Percentiles rank a stretch among this genome's conserved stretches.
Conservation (phyloP, 345 rosid species). For the Gynandropsis gynandra region DNA sequence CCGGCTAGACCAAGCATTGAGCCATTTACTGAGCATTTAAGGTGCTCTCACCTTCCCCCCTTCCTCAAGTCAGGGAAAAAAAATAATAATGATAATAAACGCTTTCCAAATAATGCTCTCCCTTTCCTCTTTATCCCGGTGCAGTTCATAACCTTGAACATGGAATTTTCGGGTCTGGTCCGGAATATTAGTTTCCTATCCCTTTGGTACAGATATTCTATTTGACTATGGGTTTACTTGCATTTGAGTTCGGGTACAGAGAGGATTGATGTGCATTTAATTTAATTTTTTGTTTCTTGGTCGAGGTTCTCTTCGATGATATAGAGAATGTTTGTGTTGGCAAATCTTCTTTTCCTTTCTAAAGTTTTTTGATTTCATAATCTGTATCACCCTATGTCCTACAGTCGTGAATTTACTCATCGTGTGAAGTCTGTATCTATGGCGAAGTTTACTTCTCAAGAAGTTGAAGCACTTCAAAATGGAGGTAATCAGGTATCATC, state of each 20-base stretch:
- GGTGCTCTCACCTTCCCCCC: too few relatives aligned
- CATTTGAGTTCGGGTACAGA: slow-evolving; percentile 4
- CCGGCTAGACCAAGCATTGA: too few relatives aligned
- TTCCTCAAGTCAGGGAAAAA: too few relatives aligned
- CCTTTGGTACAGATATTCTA: background rate
- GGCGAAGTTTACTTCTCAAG: slow-evolving; percentile 91
- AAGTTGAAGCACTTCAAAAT: slow-evolving; percentile 91
- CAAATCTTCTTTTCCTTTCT: slow-evolving; percentile 5
- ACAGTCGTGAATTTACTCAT: slow-evolving; percentile 96
- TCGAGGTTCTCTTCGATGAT: slow-evolving; percentile 2
- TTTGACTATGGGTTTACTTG: slow-evolving; percentile 3
- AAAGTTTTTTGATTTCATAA: slow-evolving; percentile 9
- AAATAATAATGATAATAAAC: too few relatives aligned
- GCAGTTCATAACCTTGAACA: slow-evolving; percentile 3
- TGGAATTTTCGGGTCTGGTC: background rate
- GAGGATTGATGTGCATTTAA: slow-evolving; percentile 2
- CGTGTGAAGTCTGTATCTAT: slow-evolving; percentile 98
- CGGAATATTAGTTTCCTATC: slow-evolving; percentile 1
- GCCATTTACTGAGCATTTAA: too few relatives aligned
- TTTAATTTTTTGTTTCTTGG: slow-evolving; percentile 3
- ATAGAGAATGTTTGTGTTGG: slow-evolving; percentile 4
- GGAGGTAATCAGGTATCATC: slow-evolving; percentile 92
- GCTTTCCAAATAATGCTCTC: background rate
- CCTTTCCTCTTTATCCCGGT: background rate
- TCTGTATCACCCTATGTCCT: slow-evolving; percentile 15